These are phyloP conservation scores for Neonectria ditissima DNA, from an alignment of 2,329 filamentous ascomycete genomes.

Conservation along the genomic window DNA sequence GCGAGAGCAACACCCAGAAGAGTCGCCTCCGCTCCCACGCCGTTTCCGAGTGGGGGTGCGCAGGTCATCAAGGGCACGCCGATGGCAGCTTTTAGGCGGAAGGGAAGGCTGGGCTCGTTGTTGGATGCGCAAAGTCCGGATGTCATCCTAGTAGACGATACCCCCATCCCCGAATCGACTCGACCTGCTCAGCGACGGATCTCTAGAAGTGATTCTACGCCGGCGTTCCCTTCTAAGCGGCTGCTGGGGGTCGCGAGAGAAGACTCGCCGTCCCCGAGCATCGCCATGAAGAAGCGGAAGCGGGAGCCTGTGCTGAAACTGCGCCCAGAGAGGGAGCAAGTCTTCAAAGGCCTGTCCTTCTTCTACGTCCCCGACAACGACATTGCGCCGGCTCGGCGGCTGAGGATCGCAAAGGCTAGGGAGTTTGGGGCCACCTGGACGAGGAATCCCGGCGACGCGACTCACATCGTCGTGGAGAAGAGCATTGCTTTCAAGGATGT, in stretches of 20 bases:
- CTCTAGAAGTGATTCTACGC: slow-evolving; percentile 48
- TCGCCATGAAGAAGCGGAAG: slow-evolving; percentile 60
- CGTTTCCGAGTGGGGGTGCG: slow-evolving; percentile 9
- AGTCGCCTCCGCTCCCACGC: slow-evolving; percentile 34
- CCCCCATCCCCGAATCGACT: slow-evolving; percentile 44
- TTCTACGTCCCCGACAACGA: slow-evolving; percentile 88
- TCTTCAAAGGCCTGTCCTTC: slow-evolving; percentile 72
- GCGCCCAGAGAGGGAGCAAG: slow-evolving; percentile 64
- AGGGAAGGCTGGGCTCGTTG: slow-evolving; percentile 35
- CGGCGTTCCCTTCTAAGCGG: slow-evolving; percentile 39
- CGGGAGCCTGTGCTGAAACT: slow-evolving; percentile 54
- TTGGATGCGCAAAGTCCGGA: slow-evolving; percentile 35
- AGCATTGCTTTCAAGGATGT: slow-evolving; percentile 73
- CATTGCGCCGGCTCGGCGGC: slow-evolving; percentile 71
- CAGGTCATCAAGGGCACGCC: slow-evolving; percentile 49
- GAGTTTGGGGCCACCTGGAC: slow-evolving; percentile 82
- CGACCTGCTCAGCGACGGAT: slow-evolving; percentile 32
- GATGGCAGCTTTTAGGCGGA: slow-evolving; percentile 34
- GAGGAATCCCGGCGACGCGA: slow-evolving; percentile 69
- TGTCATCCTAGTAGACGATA: slow-evolving; percentile 43
- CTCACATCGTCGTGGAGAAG: slow-evolving; percentile 84
- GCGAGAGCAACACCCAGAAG: slow-evolving; percentile 36
- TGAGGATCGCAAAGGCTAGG: slow-evolving; percentile 79
- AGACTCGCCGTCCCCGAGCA: slow-evolving; percentile 43
- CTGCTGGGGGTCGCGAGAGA: slow-evolving; percentile 15